Percentiles rank a stretch among this genome's conserved stretches.
These are phyloP conservation scores for Megacollybia marginata DNA, from an alignment of 768 basidiomycete genomes.

Conservation along the genomic window DNA sequence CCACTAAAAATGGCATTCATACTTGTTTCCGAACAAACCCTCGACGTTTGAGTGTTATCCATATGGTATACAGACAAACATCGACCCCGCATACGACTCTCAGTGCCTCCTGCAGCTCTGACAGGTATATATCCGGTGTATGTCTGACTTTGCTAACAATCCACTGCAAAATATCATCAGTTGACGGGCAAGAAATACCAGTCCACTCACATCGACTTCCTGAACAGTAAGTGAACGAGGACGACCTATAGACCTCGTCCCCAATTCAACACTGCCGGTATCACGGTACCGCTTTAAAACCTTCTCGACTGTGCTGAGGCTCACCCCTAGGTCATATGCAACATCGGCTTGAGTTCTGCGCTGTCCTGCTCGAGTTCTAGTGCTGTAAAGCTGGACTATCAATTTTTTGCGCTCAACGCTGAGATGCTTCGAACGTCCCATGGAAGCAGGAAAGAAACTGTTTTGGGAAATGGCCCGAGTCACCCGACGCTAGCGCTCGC, in stretches of 20 bases:
- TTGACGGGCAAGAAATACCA: neutral
- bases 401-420: no score
- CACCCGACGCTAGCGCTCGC: no score
- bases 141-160: neutral
- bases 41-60: neutral
- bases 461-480: no score
- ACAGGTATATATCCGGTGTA: neutral
- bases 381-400: no score
- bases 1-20: no score
- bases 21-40: neutral
- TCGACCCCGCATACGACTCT: neutral
- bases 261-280: neutral
- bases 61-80: neutral
- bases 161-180: neutral
- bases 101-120: neutral
- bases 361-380: no score
- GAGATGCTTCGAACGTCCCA: no score
- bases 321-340: neutral
- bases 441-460: no score
- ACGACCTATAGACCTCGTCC: neutral
- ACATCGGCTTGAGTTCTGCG: neutral
- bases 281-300: neutral
- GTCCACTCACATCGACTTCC: neutral
- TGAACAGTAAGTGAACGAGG: neutral
- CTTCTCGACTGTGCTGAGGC: neutral